Base-by-base conservation (phyloP, 1,284 basidiomycete genomes). In the Macrocystidia cucumis region DNA sequence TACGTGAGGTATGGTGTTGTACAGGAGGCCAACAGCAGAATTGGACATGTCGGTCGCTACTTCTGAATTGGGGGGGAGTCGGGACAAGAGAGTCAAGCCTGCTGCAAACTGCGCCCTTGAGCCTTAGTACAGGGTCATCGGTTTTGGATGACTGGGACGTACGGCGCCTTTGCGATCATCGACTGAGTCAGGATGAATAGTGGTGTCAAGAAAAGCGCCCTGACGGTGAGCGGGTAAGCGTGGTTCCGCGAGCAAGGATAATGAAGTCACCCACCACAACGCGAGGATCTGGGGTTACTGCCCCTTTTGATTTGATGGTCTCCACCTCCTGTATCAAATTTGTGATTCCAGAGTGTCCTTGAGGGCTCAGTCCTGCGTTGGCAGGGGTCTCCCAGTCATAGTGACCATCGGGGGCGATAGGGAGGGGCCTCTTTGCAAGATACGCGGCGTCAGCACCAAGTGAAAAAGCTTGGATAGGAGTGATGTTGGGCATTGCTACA, bases 1-100 rank as follows among this genome's bases (percentile, higher is more conserved):
- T 9, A 46, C 49, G 40, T 74, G 73, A 3, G 71, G 66, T 23
- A 74, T 44, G 17, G 70, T 69, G 39, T 65, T 58, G 49, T 68
- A 72, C 5, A 69, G 43, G 5, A 48, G 35, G 5, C 34, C 46
- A 18, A 56, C 52, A 2, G 55, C 56, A 2, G 41, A 42, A 34
- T 56, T 43, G 22, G 47, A 45, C 39, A 59, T 37, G 12, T 47
- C 44, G 34, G 45, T 52, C 1, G 48, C 45, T 7, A 52, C 36
- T 19, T 43, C 44, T 2, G 41, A 39, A 19, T 45, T 35, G 8
- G 53, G 46, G 26, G 54, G 52, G 2, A 61, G 33, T 8, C 46
- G 44, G n/a, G 59, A 54, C 13, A 63, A 47, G 23, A 60, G 44
- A 4, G 44, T 47, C 3, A 63, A 45, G 9, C 51, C 55, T 19